Conservation (phyloP, 768 basidiomycete genomes). For the Plicaturopsis crispa region DNA sequence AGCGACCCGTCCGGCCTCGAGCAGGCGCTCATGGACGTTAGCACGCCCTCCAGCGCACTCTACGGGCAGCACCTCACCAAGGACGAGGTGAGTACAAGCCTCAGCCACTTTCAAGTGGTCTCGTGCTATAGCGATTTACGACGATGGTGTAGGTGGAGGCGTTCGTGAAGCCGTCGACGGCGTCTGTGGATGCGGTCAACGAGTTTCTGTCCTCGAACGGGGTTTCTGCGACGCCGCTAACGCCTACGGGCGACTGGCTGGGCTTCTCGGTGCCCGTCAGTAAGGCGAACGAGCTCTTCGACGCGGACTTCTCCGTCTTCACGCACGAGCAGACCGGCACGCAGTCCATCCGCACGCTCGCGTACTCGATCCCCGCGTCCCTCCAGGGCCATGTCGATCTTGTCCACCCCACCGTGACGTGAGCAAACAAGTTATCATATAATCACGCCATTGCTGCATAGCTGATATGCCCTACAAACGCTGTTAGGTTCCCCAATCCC, state of each 20-base stretch:
- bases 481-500: conserved; percentile 9
- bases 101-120: background rate
- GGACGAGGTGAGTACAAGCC: conserved; percentile 17
- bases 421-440: background rate
- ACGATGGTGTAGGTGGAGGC: conserved; percentile 20
- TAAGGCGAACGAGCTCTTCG: conserved; percentile 19
- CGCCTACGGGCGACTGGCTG: conserved; percentile 21
- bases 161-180: conserved; percentile 18
- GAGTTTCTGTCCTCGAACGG: conserved; percentile 17
- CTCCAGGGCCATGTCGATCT: conserved; percentile 17
- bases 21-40: conserved; percentile 22
- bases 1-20: conserved; percentile 23
- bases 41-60: conserved; percentile 18
- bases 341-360: conserved; percentile 17
- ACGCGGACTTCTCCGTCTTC: conserved; percentile 18
- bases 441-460: background rate
- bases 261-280: conserved; percentile 15
- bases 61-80: conserved; percentile 25
- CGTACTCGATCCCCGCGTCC: conserved; percentile 17
- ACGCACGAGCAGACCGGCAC: conserved; percentile 13
- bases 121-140: background rate
- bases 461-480: background rate
- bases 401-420: conserved; percentile 23
- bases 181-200: conserved; percentile 15
- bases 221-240: conserved; percentile 11